phyloP scores from a whole-genome alignment of 2,329 filamentous ascomycete genomes.

The Neofusicoccum laricinum region DNA sequence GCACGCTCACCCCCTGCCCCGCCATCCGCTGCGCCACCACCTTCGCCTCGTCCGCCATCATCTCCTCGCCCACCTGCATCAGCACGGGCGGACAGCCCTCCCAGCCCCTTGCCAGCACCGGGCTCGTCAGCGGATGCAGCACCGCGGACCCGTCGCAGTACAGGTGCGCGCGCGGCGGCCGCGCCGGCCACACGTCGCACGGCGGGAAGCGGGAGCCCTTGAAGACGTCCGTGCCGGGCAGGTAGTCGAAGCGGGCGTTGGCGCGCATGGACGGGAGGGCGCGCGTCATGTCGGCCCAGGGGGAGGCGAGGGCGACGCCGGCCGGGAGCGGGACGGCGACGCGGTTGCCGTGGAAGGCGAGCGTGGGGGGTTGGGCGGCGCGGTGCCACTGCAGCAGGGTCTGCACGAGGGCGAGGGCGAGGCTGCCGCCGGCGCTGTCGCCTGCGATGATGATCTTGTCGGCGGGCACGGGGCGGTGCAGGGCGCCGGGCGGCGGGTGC shows the following conservation, averaged over 20 bases:
- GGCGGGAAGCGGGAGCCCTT: constrained; percentile 38
- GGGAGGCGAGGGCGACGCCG: constrained; percentile 60
- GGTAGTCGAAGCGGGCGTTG: constrained; percentile 62
- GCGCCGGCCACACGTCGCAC: constrained; percentile 50
- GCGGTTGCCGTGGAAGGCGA: constrained; percentile 60
- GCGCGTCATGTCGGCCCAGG: constrained; percentile 70
- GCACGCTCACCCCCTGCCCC: constrained; percentile 57
- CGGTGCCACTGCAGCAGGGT: constrained; percentile 63
- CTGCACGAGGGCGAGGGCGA: constrained; percentile 65
- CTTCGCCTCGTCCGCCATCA: constrained; percentile 65
- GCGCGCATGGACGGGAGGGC: constrained; percentile 55
- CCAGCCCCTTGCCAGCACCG: constrained; percentile 58
- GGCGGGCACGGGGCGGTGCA: constrained; percentile 64
- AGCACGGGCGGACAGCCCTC: constrained; percentile 62
- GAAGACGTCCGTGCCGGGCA: constrained; percentile 47
- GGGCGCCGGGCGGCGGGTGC: constrained; percentile 65
- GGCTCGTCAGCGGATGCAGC: constrained; percentile 66
- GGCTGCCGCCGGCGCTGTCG: constrained; percentile 74
- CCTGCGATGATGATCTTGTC: constrained; percentile 68
- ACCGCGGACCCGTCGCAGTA: constrained; percentile 46
- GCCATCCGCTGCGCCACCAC: constrained; percentile 58
- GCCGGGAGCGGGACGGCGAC: constrained; percentile 65
- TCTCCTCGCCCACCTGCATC: constrained; percentile 68
- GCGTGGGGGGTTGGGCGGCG: constrained; percentile 32
- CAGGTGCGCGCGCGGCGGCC: constrained; percentile 45